Percentiles rank a stretch among this genome's conserved stretches.
Evolutionary conservation across 371 early-diverging fungal species (phyloP).

Genomic region (Mortierella sp.): DNA sequence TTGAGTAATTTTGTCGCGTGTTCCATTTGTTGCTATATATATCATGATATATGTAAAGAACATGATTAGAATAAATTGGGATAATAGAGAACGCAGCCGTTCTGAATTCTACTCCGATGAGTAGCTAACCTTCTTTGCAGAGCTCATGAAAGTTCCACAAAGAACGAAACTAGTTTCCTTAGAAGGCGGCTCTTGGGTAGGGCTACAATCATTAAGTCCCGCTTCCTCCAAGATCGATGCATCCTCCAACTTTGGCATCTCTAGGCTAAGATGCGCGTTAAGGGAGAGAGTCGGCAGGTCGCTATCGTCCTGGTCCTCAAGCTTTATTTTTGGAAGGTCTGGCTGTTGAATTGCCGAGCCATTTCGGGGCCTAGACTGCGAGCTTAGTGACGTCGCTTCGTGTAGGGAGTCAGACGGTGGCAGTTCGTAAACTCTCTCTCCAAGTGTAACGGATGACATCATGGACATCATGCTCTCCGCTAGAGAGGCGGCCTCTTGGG

Average conservation of each 20-base stretch:
- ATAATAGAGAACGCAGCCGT: background rate
- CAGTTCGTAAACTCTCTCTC: background rate
- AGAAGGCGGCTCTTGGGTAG: slow-evolving; percentile 22
- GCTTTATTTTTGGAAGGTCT: slow-evolving; percentile 13
- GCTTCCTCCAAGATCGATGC: background rate
- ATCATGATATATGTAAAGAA: background rate
- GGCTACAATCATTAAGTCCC: background rate
- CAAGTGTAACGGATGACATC: slow-evolving; percentile 12
- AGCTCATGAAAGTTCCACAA: slow-evolving; percentile 22
- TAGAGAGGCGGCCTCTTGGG: slow-evolving; percentile 25
- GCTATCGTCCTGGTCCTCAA: slow-evolving; percentile 11
- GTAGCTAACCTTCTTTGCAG: slow-evolving; percentile 28
- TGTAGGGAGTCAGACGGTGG: background rate
- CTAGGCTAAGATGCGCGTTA: background rate
- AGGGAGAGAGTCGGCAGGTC: background rate
- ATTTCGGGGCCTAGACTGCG: background rate
- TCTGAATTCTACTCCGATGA: background rate
- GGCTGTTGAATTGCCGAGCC: background rate
- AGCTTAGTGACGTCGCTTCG: background rate
- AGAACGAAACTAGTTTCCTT: slow-evolving; percentile 13
- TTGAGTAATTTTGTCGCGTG: slow-evolving; percentile 19
- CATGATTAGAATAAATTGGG: background rate
- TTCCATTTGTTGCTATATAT: slow-evolving; percentile 24
- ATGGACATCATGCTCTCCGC: slow-evolving; percentile 41
- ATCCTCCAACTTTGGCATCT: slow-evolving; percentile 1